Evolutionary conservation across 495 filamentous ascomycete species (phyloP).

Genomic region (Cercophora sp.): DNA sequence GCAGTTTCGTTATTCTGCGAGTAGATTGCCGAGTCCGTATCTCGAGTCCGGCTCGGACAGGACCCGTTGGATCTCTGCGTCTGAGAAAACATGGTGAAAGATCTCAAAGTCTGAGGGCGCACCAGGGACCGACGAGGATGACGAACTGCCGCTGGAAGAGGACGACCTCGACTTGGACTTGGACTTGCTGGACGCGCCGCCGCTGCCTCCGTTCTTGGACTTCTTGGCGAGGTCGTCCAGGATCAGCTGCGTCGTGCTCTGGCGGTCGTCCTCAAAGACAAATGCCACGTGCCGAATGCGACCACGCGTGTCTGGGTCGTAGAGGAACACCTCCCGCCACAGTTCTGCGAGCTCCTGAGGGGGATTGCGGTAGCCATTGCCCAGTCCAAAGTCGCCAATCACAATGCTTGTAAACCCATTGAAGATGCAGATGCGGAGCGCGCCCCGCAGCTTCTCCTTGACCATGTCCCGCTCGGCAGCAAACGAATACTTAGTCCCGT

Average conservation of each 20-base stretch:
- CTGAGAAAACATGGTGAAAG: slow-evolving; percentile 39
- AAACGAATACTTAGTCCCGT: slow-evolving; percentile 65
- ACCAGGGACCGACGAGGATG: slow-evolving; percentile 11
- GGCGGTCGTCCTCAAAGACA: slow-evolving; percentile 54
- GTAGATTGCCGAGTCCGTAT: slow-evolving; percentile 41
- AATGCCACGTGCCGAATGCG: slow-evolving; percentile 67
- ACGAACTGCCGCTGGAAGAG: slow-evolving; percentile 21
- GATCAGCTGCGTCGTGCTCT: slow-evolving; percentile 44
- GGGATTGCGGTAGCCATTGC: slow-evolving; percentile 66
- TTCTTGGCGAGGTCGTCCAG: slow-evolving; percentile 47
- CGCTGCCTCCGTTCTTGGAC: slow-evolving; percentile 25
- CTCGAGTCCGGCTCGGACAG: slow-evolving; percentile 42
- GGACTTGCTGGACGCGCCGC: slow-evolving; percentile 31
- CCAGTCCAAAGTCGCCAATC: slow-evolving; percentile 68
- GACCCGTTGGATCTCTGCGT: slow-evolving; percentile 36
- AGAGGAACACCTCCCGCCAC: slow-evolving; percentile 64
- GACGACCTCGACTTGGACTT: slow-evolving; percentile 24
- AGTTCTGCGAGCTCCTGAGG: slow-evolving; percentile 61
- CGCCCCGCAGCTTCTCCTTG: slow-evolving; percentile 64
- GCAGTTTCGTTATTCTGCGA: slow-evolving; percentile 22
- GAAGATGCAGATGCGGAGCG: slow-evolving; percentile 62
- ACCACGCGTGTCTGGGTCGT: slow-evolving; percentile 62
- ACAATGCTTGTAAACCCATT: slow-evolving; percentile 56
- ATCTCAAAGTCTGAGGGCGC: slow-evolving; percentile 41
- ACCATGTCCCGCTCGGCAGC: slow-evolving; percentile 63